Evolutionary conservation across 2,329 filamentous ascomycete species (phyloP).

Genomic region (Magnaporthales sp.): DNA sequence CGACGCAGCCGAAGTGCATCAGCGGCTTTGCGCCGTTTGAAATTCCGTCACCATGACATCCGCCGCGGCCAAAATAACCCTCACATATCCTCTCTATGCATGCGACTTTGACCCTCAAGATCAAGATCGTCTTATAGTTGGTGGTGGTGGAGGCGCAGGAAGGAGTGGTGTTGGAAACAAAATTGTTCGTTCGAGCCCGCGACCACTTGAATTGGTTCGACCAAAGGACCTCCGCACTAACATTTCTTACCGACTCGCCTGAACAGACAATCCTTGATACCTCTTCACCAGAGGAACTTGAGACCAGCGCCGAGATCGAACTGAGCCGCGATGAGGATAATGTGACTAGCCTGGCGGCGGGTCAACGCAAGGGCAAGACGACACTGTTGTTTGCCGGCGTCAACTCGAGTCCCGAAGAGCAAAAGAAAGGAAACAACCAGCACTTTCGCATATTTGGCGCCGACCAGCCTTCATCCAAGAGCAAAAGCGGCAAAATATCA

Average conservation of each 20-base stretch:
- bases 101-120: slow-evolving; percentile 83
- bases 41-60: slow-evolving; percentile 3
- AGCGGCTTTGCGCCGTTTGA: background rate
- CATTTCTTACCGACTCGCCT: background rate
- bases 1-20: background rate
- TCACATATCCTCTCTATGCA: slow-evolving; percentile 78
- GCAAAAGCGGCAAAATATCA: slow-evolving; percentile 29
- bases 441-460: slow-evolving; percentile 74
- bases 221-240: background rate
- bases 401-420: slow-evolving; percentile 67
- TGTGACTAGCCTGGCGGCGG: slow-evolving; percentile 71
- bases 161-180: slow-evolving; percentile 79
- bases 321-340: slow-evolving; percentile 82
- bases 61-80: slow-evolving; percentile 48
- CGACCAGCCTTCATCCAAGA: slow-evolving; percentile 18
- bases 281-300: slow-evolving; percentile 51
- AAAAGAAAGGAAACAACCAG: slow-evolving; percentile 69
- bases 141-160: slow-evolving; percentile 78
- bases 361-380: slow-evolving; percentile 39
- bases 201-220: background rate
- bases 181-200: slow-evolving; percentile 48
- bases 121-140: slow-evolving; percentile 67
- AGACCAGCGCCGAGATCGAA: slow-evolving; percentile 62
- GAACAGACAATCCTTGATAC: slow-evolving; percentile 63
- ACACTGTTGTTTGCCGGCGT: slow-evolving; percentile 65